phyloP scores from a whole-genome alignment of 805 yeast genomes.

The Debaryomyces hansenii region DNA sequence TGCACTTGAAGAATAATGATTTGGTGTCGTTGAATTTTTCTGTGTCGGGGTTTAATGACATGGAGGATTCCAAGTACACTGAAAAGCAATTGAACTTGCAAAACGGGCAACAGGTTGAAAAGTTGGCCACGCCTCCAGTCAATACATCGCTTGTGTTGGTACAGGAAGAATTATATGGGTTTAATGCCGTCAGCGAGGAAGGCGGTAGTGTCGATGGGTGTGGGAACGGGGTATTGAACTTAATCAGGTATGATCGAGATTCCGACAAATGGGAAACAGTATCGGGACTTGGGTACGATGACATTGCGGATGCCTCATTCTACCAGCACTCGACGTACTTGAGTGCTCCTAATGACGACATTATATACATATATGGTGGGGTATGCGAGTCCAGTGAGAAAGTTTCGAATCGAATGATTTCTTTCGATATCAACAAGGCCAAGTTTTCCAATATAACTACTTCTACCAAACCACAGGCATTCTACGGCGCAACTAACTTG shows the following conservation, averaged over 20 bases:
- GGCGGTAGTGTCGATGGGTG: slow-evolving; percentile 13
- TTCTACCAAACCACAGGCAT: slow-evolving; percentile 54
- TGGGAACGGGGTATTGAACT: slow-evolving; percentile 25
- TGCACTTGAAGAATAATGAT: slow-evolving; percentile 37
- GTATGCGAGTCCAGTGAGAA: slow-evolving; percentile 18
- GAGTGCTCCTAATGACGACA: slow-evolving; percentile 32
- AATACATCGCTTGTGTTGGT: slow-evolving; percentile 32
- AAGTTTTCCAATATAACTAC: slow-evolving; percentile 42
- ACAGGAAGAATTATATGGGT: slow-evolving; percentile 29
- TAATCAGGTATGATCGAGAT: slow-evolving; percentile 18
- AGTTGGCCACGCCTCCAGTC: slow-evolving; percentile 30
- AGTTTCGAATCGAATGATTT: slow-evolving; percentile 44
- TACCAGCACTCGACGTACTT: slow-evolving; percentile 43
- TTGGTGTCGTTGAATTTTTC: slow-evolving; percentile 36
- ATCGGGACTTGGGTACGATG: slow-evolving; percentile 18
- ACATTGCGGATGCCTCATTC: slow-evolving; percentile 26
- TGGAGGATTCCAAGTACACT: slow-evolving; percentile 3
- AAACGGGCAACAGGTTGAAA: slow-evolving; percentile 20
- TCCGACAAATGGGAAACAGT: slow-evolving; percentile 20
- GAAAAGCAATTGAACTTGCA: slow-evolving; percentile 14
- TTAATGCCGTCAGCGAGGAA: slow-evolving; percentile 7
- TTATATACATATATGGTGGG: slow-evolving; percentile 60
- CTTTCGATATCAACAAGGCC: slow-evolving; percentile 37
- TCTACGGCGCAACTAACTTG: slow-evolving; percentile 50
- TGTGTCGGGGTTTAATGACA: slow-evolving; percentile 26